Evolutionary conservation across 2,329 filamentous ascomycete genomes (phyloP), one percentile per base, ranked within the genome.

Genomic region (Aspergillus texensis): DNA sequence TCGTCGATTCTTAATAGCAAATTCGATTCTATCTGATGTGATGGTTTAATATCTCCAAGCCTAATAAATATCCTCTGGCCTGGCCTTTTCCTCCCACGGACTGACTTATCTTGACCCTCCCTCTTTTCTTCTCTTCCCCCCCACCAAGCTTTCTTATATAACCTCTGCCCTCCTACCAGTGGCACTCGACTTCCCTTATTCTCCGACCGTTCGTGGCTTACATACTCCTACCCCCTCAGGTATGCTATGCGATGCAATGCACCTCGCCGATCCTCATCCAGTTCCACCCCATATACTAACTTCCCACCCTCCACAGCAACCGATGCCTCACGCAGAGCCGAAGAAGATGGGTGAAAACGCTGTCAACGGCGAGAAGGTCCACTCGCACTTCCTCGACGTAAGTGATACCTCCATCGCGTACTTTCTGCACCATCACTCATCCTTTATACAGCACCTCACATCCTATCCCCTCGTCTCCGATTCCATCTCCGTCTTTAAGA

Each of bases 401-500:
- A 64, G 75, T 67, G 69, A 58, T 75, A 63, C 46, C n/a, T 4
- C 9, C 19, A 39, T 46, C 28, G 19, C 8, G 14, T 4, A 14
- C 6, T 5, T 24, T 19, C 32, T 50, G 24, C 4, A 9, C 46
- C 11, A 28, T 26, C 46, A 28, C n/a, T 36, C 11, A 41, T 39
- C 19, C 30, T 28, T 32, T 6, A 70, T 45, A 54, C 71, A 96
- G 92, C 94, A 97, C 77, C 85, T 97, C 67, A 85, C 89, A 71
- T 90, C 89, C 69, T 97, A 96, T 80, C 94, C 94, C 46, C 80
- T 96, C 69, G 86, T 97, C 75, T 88, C 87, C 75, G 93, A 96
- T 78, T 83, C 89, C 73, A 88, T 97, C 79, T 82, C 87, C 65
- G 89, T 88, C 75, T 90, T 96, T 86, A 92, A 93, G 80, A 83